Evolutionary conservation across 345 rosid species (phyloP), one percentile per base, ranked within the genome.

Genomic region (Aquilaria sinensis): DNA sequence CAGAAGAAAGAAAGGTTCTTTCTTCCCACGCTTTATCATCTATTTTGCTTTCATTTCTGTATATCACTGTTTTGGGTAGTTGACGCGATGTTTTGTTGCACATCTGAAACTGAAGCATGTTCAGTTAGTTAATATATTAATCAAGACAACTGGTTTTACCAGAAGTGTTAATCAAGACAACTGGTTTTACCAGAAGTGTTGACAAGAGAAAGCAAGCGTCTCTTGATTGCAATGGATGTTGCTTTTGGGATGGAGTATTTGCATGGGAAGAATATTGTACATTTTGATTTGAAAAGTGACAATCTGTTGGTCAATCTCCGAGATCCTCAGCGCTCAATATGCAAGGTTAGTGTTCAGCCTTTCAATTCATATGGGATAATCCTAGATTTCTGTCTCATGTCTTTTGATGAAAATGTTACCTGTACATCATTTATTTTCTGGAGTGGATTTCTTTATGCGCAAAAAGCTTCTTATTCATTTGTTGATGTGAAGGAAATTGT

Each of bases 231-330:
- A 48, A 82, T 85, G 91, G 88, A 85, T 59, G 85, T 83, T 31
- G 91, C 91, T 63, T 85, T 85, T 32, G 91, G 91, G 45, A 85
- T 85, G 91, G 91, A 83, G 58, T 85, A 85, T 70, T 72, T 85
- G 76, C 91, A 85, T 69, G 85, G 81, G 57, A 85, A 82, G 74
- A 82, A 80, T 54, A 80, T 85, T 12, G 91, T 85, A 63, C 91
- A 85, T 63, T 85, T 85, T 58, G 91, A 85, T 68, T 72, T 85
- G 75, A 85, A 85, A 79, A 82, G 88, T 66, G 88, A 85, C 78
- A 85, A 85, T 77, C 70, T 85, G 69, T 84, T 85, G 31, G 91
- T 85, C 60, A 85, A 85, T 75, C 91, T 85, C 58, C 81, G 88
- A 51, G 91, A 85, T 75, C 75, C 84, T 67, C 86, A 83, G 63